Evolutionary conservation across 1,139 yeast species (phyloP).

Genomic region (Candida frijolesensis): DNA sequence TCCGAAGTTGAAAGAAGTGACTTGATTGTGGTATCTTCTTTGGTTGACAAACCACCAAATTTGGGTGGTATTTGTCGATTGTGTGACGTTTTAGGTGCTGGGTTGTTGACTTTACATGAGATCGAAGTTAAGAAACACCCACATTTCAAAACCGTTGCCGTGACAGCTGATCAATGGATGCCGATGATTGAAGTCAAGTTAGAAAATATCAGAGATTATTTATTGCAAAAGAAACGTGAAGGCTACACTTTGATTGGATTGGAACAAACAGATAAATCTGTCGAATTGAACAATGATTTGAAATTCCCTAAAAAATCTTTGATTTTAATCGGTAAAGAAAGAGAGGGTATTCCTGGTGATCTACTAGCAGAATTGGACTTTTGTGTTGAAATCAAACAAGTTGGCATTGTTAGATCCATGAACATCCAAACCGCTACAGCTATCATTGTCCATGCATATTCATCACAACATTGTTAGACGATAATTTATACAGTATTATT

Average conservation of each 20-base stretch:
- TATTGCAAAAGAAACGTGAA: slow-evolving; percentile 65
- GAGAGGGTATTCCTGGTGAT: slow-evolving; percentile 91
- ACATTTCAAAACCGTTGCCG: slow-evolving; percentile 85
- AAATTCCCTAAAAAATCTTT: slow-evolving; percentile 79
- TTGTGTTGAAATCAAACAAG: slow-evolving; percentile 90
- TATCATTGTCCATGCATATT: slow-evolving; percentile 87
- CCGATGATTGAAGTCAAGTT: slow-evolving; percentile 82
- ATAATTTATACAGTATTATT: neutral
- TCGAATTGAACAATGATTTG: slow-evolving; percentile 62
- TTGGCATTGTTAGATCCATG: slow-evolving; percentile 92
- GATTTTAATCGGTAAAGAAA: slow-evolving; percentile 80
- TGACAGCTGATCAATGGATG: slow-evolving; percentile 95
- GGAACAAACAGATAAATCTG: slow-evolving; percentile 89
- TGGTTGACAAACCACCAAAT: slow-evolving; percentile 91
- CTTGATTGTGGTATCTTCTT: slow-evolving; percentile 80
- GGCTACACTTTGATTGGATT: slow-evolving; percentile 89
- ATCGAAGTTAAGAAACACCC: slow-evolving; percentile 59
- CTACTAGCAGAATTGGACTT: slow-evolving; percentile 78
- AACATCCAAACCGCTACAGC: slow-evolving; percentile 97
- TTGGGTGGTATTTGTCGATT: slow-evolving; percentile 91
- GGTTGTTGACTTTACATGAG: slow-evolving; percentile 76
- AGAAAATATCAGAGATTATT: slow-evolving; percentile 53
- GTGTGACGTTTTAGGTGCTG: slow-evolving; percentile 92
- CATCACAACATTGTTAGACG: slow-evolving; percentile 63
- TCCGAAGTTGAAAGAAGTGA: slow-evolving; percentile 63